Percentiles rank a stretch among this genome's conserved stretches.
These are phyloP conservation scores for Annulohypoxylon nitens DNA, from an alignment of 495 filamentous ascomycete species.

Conservation along the genomic window DNA sequence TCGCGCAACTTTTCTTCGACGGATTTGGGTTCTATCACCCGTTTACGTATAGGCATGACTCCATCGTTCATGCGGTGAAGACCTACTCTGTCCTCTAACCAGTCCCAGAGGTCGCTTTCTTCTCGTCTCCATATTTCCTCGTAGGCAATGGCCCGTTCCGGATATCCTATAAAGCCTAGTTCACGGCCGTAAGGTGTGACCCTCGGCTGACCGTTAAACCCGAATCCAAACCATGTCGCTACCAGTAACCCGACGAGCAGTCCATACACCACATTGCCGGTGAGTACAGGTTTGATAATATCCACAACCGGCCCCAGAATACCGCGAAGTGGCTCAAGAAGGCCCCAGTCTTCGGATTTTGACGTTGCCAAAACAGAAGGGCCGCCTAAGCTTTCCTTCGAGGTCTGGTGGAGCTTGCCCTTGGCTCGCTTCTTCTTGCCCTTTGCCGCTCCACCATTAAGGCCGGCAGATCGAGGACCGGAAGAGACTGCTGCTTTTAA, in stretches of 20 bases:
- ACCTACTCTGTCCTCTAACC: constrained; percentile 90
- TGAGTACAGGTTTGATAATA: constrained; percentile 77
- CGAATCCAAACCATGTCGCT: constrained; percentile 68
- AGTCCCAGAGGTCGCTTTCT: constrained; percentile 93
- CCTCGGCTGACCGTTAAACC: constrained; percentile 56
- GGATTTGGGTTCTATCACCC: constrained; percentile 59
- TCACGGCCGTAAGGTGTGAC: constrained; percentile 52
- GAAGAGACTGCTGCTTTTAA: constrained; percentile 80
- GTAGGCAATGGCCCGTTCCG: constrained; percentile 84
- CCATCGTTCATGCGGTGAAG: constrained; percentile 72
- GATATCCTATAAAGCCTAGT: constrained; percentile 57
- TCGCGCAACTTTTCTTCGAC: constrained; percentile 70
- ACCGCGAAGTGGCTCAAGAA: constrained; percentile 80
- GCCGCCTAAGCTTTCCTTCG: constrained; percentile 57
- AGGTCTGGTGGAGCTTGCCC: constrained; percentile 60
- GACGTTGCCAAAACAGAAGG: constrained; percentile 61
- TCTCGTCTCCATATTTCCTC: constrained; percentile 93
- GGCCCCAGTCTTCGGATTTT: constrained; percentile 74
- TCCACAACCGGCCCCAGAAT: constrained; percentile 78
- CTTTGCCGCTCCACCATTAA: constrained; percentile 60
- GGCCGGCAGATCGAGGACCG: constrained; percentile 63
- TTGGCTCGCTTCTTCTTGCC: constrained; percentile 71
- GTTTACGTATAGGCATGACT: constrained; percentile 55
- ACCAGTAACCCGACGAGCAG: constrained; percentile 69
- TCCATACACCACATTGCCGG: constrained; percentile 74